phyloP scores from a whole-genome alignment of 768 basidiomycete species.

The Favolaschia claudopus region DNA sequence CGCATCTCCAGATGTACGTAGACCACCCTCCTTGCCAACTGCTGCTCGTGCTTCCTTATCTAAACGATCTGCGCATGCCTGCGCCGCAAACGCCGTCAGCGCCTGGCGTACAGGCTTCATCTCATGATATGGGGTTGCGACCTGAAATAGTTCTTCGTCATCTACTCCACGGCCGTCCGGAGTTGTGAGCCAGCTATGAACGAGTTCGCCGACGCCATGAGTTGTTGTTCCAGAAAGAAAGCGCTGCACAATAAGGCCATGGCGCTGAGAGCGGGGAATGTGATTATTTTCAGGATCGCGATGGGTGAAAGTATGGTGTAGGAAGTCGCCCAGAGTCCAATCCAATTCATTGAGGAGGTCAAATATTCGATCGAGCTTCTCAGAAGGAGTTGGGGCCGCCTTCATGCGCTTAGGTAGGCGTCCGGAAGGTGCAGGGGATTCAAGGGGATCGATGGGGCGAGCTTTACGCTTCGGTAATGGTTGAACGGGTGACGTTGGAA shows the following conservation, averaged over 20 bases:
- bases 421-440: background rate
- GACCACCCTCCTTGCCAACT: background rate
- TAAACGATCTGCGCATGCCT: background rate
- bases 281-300: background rate
- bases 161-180: too few species aligned
- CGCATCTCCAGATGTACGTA: too few species aligned
- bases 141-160: too few species aligned
- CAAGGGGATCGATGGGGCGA: background rate
- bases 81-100: background rate
- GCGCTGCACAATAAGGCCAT: background rate
- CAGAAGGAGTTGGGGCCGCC: too few species aligned
- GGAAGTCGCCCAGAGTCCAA: background rate
- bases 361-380: background rate
- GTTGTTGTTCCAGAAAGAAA: background rate
- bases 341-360: background rate
- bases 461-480: background rate
- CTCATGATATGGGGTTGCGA: background rate
- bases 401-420: background rate
- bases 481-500: background rate
- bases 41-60: background rate
- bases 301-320: background rate
- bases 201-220: background rate
- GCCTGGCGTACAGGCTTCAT: background rate
- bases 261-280: background rate
- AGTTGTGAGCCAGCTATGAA: background rate